Percentiles rank a stretch among this genome's conserved stretches.
These are phyloP conservation scores for Chlamydomonas reinhardtii DNA, from an alignment of 163 green algal genomes.

Conservation along the genomic window DNA sequence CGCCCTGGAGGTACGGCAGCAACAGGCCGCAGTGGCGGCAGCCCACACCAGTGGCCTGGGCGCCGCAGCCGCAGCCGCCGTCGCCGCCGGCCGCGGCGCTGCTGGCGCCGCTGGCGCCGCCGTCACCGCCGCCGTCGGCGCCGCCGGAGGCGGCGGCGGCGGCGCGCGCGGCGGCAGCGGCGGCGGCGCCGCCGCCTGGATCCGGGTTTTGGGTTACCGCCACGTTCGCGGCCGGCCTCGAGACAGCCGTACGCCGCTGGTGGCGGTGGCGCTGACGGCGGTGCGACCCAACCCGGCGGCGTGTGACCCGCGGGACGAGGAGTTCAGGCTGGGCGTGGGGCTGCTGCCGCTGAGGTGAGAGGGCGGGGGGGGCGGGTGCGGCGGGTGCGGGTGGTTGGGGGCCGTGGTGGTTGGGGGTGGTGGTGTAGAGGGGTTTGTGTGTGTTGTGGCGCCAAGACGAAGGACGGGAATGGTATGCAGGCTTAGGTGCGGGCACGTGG, in stretches of 20 bases:
- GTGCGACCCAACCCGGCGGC: slow-evolving; percentile 56
- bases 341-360: slow-evolving; percentile 66
- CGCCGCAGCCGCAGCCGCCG: too few relatives aligned
- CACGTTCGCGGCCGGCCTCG: slow-evolving; percentile 17
- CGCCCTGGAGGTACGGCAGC: slow-evolving; percentile 26
- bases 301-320: slow-evolving; percentile 54
- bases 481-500: too few relatives aligned
- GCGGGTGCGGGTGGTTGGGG: neutral
- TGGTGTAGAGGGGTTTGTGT: too few relatives aligned
- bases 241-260: slow-evolving; percentile 40
- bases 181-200: neutral
- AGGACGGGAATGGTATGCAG: neutral
- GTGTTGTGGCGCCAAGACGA: too few relatives aligned
- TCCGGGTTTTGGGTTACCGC: slow-evolving; percentile 28
- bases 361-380: too few relatives aligned
- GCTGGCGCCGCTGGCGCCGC: neutral
- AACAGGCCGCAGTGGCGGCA: slow-evolving; percentile 8
- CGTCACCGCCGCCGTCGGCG: neutral
- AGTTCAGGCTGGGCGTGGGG: slow-evolving; percentile 61
- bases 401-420: neutral
- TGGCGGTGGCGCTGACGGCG: slow-evolving; percentile 64
- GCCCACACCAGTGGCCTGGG: neutral
- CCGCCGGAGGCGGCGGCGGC: neutral
- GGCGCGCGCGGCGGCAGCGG: neutral
- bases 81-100: too few relatives aligned